phyloP scores from a whole-genome alignment of 2,329 filamentous ascomycete genomes.

The Didymella pomorum region DNA sequence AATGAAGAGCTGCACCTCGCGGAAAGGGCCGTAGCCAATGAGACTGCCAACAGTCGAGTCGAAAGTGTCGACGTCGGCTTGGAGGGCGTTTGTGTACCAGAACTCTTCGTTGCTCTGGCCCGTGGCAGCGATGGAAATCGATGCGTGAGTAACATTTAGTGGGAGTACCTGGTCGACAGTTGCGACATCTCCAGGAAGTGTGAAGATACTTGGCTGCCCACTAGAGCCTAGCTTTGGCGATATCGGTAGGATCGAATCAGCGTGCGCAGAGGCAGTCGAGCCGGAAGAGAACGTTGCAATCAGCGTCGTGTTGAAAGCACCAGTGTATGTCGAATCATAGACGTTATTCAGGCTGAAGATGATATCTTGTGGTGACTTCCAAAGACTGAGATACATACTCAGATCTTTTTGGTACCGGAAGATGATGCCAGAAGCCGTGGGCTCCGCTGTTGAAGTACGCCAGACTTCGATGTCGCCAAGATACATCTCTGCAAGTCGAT shows the following conservation, averaged over 20 bases:
- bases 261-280: background rate
- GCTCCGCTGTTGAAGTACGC: slow-evolving; percentile 1
- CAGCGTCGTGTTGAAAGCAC: background rate
- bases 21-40: background rate
- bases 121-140: background rate
- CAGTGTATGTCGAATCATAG: background rate
- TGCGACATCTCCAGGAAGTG: background rate
- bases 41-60: background rate
- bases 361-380: background rate
- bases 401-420: background rate
- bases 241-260: background rate
- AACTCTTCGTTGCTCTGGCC: slow-evolving; percentile 1
- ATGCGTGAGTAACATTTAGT: background rate
- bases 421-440: background rate
- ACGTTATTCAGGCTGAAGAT: background rate
- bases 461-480: background rate
- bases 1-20: background rate
- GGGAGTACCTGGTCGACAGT: background rate
- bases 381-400: slow-evolving; percentile 1
- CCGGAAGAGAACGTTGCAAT: background rate
- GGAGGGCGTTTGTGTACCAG: background rate
- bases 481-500: background rate
- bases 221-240: background rate
- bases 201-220: background rate
- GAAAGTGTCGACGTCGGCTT: background rate